A percentile compares a stretch with the other conserved stretches of the same genome.
Evolutionary conservation across 1,139 yeast species (phyloP).

Genomic region (Kodamaea derodonti): DNA sequence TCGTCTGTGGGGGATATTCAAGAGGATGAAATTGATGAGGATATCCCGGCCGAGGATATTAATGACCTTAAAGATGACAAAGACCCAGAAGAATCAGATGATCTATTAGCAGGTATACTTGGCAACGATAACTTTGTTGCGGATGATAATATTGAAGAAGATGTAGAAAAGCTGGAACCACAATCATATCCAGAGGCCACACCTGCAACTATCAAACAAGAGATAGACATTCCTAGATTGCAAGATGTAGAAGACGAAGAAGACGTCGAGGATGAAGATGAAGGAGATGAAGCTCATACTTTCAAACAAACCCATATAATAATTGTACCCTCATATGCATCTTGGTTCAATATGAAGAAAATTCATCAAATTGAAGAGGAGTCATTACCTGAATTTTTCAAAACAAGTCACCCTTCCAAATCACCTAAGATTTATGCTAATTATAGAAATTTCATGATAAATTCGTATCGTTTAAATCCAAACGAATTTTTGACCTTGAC

Average conservation of each 20-base stretch:
- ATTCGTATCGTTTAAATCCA: slow-evolving; percentile 88
- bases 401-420: slow-evolving; percentile 69
- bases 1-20: too few species aligned
- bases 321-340: slow-evolving; percentile 88
- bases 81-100: slow-evolving; percentile 1
- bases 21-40: not conserved
- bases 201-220: not conserved
- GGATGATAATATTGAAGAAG: slow-evolving; percentile 1
- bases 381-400: slow-evolving; percentile 89
- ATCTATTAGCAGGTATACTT: slow-evolving; percentile 6
- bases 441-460: slow-evolving; percentile 91
- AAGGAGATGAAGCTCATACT: slow-evolving; percentile 5
- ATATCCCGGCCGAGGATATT: not conserved
- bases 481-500: slow-evolving; percentile 90
- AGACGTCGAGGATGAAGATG: slow-evolving; percentile 5
- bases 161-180: not conserved
- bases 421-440: slow-evolving; percentile 84
- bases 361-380: slow-evolving; percentile 63
- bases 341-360: slow-evolving; percentile 80
- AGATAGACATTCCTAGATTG: not conserved
- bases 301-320: slow-evolving; percentile 76
- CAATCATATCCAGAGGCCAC: slow-evolving; percentile 1
- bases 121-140: not conserved
- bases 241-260: slow-evolving; percentile 1
- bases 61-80: slow-evolving; percentile 1